phyloP scores from a whole-genome alignment of 305 asterid species.

The Fraxinus dipetala region DNA sequence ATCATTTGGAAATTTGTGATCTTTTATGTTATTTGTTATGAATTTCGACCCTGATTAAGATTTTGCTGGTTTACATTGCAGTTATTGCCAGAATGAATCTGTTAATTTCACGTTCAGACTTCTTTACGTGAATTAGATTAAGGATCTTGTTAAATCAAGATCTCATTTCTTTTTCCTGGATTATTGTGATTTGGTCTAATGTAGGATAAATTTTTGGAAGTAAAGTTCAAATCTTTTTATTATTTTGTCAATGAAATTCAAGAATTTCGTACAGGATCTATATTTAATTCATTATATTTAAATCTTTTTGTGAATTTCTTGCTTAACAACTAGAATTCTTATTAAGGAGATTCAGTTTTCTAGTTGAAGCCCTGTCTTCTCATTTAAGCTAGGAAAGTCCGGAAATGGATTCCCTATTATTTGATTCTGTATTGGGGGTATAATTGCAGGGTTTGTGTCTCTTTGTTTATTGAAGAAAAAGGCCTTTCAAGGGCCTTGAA shows the following conservation, averaged over 20 bases:
- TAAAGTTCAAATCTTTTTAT: conserved; percentile 1
- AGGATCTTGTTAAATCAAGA: conserved; percentile 14
- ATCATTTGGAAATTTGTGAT: conserved; percentile 9
- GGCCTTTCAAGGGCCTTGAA: conserved; percentile 28
- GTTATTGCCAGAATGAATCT: neutral
- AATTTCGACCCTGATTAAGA: conserved; percentile 26
- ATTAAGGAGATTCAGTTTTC: conserved; percentile 11
- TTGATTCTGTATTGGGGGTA: conserved; percentile 2
- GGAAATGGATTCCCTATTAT: neutral
- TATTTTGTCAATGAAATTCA: neutral
- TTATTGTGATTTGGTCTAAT: conserved; percentile 19
- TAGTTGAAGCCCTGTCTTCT: neutral
- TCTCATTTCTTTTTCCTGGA: neutral
- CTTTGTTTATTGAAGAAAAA: conserved; percentile 41
- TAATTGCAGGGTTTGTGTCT: conserved; percentile 75
- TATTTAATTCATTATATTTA: neutral
- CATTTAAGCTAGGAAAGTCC: neutral
- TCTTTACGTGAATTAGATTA: conserved; percentile 26
- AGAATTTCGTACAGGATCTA: conserved; percentile 17
- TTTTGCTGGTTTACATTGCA: conserved; percentile 12
- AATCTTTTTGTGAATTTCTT: neutral
- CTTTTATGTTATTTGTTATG: conserved; percentile 12
- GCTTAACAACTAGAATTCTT: neutral
- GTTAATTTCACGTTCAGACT: conserved; percentile 13
- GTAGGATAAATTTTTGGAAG: neutral